A percentile compares a stretch with the other conserved stretches of the same genome.
Conservation (phyloP, 2,329 filamentous ascomycete species). For the Sporothrix variecibatus region DNA sequence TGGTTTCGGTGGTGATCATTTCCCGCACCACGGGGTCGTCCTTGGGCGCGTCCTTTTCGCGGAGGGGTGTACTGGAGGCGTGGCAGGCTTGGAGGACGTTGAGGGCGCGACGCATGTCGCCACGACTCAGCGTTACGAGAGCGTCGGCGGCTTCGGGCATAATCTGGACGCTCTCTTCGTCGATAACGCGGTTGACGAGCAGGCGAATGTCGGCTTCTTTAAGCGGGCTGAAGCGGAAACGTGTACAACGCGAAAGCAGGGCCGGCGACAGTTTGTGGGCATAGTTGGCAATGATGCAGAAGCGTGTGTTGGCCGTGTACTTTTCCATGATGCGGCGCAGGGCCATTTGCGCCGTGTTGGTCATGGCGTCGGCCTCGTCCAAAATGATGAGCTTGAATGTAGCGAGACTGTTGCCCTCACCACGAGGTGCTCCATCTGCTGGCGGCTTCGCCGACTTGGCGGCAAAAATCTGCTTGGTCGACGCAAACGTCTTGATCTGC, state of each 20-base stretch:
- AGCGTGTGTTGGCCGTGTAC: conserved; percentile 95
- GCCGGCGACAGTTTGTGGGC: conserved; percentile 96
- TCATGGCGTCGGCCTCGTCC: conserved; percentile 99
- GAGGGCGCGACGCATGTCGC: conserved; percentile 91
- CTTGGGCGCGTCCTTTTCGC: conserved; percentile 52
- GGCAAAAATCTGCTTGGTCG: conserved; percentile 93
- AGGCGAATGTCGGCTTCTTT: conserved; percentile 84
- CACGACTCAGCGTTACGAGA: conserved; percentile 83
- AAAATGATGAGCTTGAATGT: conserved; percentile 95
- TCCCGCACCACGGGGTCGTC: conserved; percentile 73
- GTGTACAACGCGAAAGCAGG: conserved; percentile 86
- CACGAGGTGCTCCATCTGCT: conserved; percentile 36
- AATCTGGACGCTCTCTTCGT: conserved; percentile 84
- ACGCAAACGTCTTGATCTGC: conserved; percentile 99
- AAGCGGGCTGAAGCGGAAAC: conserved; percentile 91
- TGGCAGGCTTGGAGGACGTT: conserved; percentile 97
- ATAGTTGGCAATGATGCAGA: conserved; percentile 99
- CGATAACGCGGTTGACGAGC: conserved; percentile 85
- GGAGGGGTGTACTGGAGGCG: conserved; percentile 79
- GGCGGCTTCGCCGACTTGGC: conserved; percentile 41
- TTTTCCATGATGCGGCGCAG: conserved; percentile 97
- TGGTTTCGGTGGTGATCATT: conserved; percentile 81
- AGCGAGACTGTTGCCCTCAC: conserved; percentile 54
- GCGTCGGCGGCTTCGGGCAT: conserved; percentile 77
- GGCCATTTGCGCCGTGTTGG: conserved; percentile 97